Conservation (phyloP, 169 alveolate genomes). For the Babesia divergens region DNA sequence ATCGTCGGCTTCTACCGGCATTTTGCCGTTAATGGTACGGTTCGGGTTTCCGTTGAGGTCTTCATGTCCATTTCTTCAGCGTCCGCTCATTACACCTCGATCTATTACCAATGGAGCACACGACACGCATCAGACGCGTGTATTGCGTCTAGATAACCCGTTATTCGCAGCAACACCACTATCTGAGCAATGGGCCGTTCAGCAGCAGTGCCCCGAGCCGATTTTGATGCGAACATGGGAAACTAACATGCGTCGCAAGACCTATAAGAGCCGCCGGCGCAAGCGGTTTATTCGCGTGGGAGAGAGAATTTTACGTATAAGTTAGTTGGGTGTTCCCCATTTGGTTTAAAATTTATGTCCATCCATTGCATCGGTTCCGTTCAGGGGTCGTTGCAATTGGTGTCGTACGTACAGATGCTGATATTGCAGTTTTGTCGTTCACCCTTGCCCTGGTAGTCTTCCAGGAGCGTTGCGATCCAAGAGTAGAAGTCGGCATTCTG, state of each 20-base stretch:
- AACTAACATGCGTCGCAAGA: constrained; percentile 71
- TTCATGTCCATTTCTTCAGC: too few relatives aligned
- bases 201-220: not conserved
- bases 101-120: too few relatives aligned
- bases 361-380: not conserved
- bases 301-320: constrained; percentile 67
- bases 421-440: constrained; percentile 18
- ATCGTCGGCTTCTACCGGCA: too few relatives aligned
- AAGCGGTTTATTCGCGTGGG: constrained; percentile 70
- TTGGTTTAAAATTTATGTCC: not conserved
- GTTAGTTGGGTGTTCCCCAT: constrained; percentile 8
- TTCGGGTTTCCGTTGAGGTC: too few relatives aligned
- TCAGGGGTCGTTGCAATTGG: not conserved
- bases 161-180: too few relatives aligned
- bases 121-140: too few relatives aligned
- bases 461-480: constrained; percentile 25
- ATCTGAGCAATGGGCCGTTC: too few relatives aligned
- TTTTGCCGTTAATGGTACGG: too few relatives aligned
- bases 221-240: constrained; percentile 67
- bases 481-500: constrained; percentile 38
- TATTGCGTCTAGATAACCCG: too few relatives aligned
- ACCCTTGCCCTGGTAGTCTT: constrained; percentile 31
- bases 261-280: constrained; percentile 63
- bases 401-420: constrained; percentile 13
- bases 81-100: too few relatives aligned